Evolutionary conservation across 495 filamentous ascomycete species (phyloP).

Genomic region (Cercophora samala): DNA sequence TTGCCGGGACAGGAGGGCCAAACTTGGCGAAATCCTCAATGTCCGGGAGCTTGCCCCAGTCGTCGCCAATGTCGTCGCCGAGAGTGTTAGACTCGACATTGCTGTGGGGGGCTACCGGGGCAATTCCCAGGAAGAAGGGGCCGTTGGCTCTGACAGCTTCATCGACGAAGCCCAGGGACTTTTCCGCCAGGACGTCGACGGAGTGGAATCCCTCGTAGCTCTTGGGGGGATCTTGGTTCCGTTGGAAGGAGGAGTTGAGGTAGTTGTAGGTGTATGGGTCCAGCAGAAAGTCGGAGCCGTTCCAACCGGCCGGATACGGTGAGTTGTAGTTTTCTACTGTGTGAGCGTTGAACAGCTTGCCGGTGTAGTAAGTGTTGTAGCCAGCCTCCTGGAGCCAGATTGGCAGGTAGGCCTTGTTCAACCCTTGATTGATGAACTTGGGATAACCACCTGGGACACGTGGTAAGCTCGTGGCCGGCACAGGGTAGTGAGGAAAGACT

Average conservation of each 20-base stretch:
- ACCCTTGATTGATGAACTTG: conserved; percentile 62
- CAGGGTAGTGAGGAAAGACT: not conserved
- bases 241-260: conserved; percentile 62
- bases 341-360: conserved; percentile 69
- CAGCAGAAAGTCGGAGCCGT: conserved; percentile 61
- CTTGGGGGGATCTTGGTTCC: conserved; percentile 56
- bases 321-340: conserved; percentile 55
- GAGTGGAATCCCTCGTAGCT: conserved; percentile 58
- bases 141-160: conserved; percentile 47
- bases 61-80: not conserved
- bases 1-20: conserved; percentile 50
- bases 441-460: conserved; percentile 58
- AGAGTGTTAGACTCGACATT: conserved; percentile 39
- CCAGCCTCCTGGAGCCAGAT: conserved; percentile 66
- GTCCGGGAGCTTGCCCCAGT: conserved; percentile 8
- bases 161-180: conserved; percentile 61
- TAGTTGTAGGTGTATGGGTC: conserved; percentile 73
- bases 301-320: conserved; percentile 57
- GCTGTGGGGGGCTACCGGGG: conserved; percentile 65
- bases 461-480: not conserved
- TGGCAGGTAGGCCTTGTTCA: conserved; percentile 65
- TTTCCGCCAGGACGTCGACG: conserved; percentile 60
- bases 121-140: conserved; percentile 67
- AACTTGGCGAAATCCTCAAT: conserved; percentile 34
- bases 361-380: conserved; percentile 72